Evolutionary conservation across 2,329 filamentous ascomycete species (phyloP).

Genomic region (Cytospora chrysosperma): DNA sequence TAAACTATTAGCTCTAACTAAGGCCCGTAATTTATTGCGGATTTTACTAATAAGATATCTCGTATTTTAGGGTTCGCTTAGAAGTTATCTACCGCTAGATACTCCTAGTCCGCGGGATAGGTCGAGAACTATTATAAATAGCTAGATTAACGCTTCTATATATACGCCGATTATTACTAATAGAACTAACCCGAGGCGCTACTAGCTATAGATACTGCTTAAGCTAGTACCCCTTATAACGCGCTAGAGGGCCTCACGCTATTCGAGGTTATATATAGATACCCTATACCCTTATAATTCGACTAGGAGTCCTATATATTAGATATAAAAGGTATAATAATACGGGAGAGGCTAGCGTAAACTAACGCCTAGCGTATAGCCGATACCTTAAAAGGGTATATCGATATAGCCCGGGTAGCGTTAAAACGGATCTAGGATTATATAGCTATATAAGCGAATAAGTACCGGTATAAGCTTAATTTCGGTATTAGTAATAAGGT

Average conservation of each 20-base stretch:
- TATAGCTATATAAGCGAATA: neutral
- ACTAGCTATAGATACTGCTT: neutral
- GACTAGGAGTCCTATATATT: neutral
- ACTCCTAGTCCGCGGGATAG: neutral
- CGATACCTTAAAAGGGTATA: neutral
- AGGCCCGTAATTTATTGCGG: neutral
- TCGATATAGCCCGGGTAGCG: neutral
- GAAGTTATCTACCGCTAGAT: neutral
- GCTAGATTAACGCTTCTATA: neutral
- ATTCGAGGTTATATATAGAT: neutral
- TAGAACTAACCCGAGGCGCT: neutral
- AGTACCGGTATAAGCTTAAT: neutral
- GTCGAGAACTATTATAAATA: no score
- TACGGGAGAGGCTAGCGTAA: neutral
- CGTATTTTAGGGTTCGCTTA: neutral
- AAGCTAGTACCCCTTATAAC: neutral
- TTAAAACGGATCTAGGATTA: neutral
- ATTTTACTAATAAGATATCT: neutral
- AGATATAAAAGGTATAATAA: neutral
- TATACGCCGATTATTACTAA: neutral
- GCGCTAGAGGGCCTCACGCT: neutral
- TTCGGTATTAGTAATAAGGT: neutral
- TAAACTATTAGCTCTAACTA: no score
- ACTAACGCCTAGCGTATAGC: neutral
- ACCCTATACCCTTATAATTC: neutral